Evolutionary conservation across 208 protist species (phyloP).

Genomic region (Crithidia sp.): DNA sequence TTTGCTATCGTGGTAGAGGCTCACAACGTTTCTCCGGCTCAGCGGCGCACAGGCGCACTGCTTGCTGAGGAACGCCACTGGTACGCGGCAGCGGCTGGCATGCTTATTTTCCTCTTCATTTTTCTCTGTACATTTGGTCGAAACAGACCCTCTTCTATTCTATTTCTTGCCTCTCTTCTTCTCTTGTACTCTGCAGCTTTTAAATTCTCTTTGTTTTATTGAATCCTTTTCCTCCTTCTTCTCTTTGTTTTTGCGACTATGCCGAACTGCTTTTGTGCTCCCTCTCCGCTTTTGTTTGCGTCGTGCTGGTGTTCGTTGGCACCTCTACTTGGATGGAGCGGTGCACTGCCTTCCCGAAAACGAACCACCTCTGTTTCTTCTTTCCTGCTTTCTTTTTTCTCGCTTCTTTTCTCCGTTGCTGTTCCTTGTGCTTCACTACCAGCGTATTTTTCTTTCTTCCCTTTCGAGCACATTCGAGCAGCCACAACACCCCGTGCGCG

Average conservation of each 20-base stretch:
- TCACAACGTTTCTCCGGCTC: not conserved
- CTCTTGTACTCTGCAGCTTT: not conserved
- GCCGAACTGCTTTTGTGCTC: no score
- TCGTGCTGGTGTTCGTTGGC: not conserved
- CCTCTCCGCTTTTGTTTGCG: not conserved
- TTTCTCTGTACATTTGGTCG: no score
- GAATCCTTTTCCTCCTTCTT: constrained; percentile 1
- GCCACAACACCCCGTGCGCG: no score
- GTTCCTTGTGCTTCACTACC: not conserved
- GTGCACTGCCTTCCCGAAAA: not conserved
- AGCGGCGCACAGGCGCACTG: not conserved
- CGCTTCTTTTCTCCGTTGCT: constrained; percentile 10
- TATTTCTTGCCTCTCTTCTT: not conserved
- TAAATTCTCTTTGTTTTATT: not conserved
- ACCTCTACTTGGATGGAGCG: not conserved
- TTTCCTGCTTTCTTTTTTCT: not conserved
- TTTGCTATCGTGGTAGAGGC: not conserved
- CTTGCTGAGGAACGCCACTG: not conserved
- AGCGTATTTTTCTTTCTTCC: no score
- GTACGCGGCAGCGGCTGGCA: no score
- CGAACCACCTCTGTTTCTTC: not conserved
- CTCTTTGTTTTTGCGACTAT: no score
- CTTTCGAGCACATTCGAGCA: no score
- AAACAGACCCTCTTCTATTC: not conserved
- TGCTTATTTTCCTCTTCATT: no score